Evolutionary conservation across 257 asterid species (phyloP).

Genomic region (Solanum habrochaites): DNA sequence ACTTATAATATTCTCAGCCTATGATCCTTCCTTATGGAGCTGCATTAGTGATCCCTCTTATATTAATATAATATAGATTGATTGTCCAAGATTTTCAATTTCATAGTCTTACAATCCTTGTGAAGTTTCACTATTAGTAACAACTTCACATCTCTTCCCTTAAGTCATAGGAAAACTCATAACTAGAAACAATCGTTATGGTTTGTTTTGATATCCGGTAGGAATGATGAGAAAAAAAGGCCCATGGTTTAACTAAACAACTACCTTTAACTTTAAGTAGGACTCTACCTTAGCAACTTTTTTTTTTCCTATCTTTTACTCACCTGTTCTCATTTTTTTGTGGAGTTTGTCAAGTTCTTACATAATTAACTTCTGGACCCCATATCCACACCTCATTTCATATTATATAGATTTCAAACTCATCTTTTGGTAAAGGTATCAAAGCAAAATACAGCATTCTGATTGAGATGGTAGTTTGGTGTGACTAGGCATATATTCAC

Average conservation of each 20-base stretch:
- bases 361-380: not conserved
- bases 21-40: constrained; percentile 17
- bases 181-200: not conserved
- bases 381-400: not conserved
- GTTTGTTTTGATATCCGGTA: not conserved
- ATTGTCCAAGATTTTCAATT: not conserved
- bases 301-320: not conserved
- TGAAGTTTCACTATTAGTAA: not conserved
- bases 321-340: not conserved
- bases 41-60: constrained; percentile 6
- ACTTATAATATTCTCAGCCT: constrained; percentile 9
- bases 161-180: not conserved
- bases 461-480: not conserved
- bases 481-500: not conserved
- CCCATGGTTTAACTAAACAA: not conserved
- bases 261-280: not conserved
- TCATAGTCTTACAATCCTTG: not conserved
- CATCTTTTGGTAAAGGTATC: not conserved
- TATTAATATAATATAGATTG: not conserved
- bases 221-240: not conserved
- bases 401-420: not conserved
- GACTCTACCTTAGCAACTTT: not conserved
- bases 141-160: not conserved
- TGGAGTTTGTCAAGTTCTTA: not conserved
- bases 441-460: not conserved